Evolutionary conservation across 1,284 basidiomycete species (phyloP).

Genomic region (Puccinia novopanici): DNA sequence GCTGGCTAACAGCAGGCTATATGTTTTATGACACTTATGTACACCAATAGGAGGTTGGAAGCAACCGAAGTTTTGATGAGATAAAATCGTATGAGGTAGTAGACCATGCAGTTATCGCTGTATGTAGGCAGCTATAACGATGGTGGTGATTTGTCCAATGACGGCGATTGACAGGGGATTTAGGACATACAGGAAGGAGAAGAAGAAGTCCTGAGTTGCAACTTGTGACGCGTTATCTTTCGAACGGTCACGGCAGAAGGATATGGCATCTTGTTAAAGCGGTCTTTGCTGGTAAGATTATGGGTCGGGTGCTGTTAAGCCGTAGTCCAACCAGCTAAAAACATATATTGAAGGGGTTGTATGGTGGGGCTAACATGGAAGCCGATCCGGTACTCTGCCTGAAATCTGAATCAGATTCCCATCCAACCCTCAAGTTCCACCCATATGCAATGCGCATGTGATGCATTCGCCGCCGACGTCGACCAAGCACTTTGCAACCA

Average conservation of each 20-base stretch:
- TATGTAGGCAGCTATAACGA: constrained; percentile 8
- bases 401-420: background rate
- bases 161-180: constrained; percentile 1
- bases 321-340: background rate
- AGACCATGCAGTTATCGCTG: constrained; percentile 7
- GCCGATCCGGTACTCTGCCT: background rate
- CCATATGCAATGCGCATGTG: background rate
- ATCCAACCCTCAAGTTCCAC: background rate
- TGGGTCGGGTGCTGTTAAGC: constrained; percentile 7
- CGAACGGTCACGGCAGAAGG: constrained; percentile 1
- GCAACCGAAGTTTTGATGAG: background rate
- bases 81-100: constrained; percentile 3
- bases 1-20: constrained; percentile 8
- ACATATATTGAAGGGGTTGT: background rate
- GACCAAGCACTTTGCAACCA: too few relatives aligned
- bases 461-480: constrained; percentile 11
- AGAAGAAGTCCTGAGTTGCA: background rate
- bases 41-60: constrained; percentile 2
- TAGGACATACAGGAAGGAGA: background rate
- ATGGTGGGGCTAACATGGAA: background rate
- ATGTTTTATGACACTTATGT: too few relatives aligned
- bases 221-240: background rate
- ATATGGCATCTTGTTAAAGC: background rate
- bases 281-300: background rate
- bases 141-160: constrained; percentile 1